phyloP scores from a whole-genome alignment of 2,329 filamentous ascomycete species.

The Scedosporium apiospermum region DNA sequence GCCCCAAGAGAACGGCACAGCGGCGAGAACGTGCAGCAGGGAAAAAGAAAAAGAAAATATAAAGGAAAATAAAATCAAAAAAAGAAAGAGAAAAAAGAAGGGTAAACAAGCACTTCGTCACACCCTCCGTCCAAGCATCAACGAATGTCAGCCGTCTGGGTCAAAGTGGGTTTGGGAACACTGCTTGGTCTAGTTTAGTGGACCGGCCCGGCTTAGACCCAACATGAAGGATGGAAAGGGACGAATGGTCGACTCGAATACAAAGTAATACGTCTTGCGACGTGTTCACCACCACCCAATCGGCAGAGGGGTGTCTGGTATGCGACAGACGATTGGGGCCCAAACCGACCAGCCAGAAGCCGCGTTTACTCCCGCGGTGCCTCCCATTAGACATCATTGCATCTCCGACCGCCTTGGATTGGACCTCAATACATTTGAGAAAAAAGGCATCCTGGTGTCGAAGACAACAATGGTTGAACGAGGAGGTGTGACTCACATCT shows the following conservation, averaged over 20 bases:
- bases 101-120: neutral
- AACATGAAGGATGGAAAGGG: no score
- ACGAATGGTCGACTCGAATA: neutral
- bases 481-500: no score
- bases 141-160: no score
- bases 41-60: neutral
- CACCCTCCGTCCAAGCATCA: neutral
- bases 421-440: constrained; percentile 1
- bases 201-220: neutral
- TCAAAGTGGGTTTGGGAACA: no score
- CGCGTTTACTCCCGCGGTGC: neutral
- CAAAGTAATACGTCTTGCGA: neutral
- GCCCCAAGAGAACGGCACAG: neutral
- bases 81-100: neutral
- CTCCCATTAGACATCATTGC: constrained; percentile 6
- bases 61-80: neutral
- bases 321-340: neutral
- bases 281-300: constrained; percentile 2
- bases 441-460: neutral
- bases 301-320: neutral
- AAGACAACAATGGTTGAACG: no score
- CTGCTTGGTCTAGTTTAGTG: neutral
- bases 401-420: constrained; percentile 3
- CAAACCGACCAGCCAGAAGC: constrained; percentile 3
- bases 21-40: neutral